Evolutionary conservation across 257 asterid species (phyloP).

Genomic region (Lycium barbarum): DNA sequence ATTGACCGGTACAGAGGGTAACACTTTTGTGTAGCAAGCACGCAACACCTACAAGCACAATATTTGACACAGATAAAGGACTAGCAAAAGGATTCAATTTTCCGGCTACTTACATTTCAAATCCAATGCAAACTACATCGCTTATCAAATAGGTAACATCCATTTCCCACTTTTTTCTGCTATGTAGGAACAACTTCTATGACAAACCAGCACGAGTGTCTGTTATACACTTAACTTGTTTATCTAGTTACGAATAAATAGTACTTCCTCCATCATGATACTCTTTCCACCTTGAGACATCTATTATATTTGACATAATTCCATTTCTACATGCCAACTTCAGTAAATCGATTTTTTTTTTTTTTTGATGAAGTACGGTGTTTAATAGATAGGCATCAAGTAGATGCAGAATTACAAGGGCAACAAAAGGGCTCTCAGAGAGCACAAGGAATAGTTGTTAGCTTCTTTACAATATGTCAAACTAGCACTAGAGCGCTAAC

Average conservation of each 20-base stretch:
- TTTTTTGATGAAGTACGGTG: too few relatives aligned
- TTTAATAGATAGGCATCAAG: too few relatives aligned
- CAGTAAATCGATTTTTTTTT: too few relatives aligned
- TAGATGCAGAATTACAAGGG: too few relatives aligned
- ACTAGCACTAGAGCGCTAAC: too few relatives aligned
- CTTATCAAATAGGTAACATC: slow-evolving; percentile 6
- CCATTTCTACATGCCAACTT: too few relatives aligned
- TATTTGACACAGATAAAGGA: neutral
- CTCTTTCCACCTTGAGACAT: neutral
- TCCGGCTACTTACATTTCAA: neutral
- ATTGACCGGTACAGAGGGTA: slow-evolving; percentile 84
- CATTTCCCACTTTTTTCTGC: neutral
- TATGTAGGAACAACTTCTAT: neutral
- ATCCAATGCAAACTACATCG: neutral
- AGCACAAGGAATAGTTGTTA: too few relatives aligned
- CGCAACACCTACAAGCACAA: slow-evolving; percentile 68
- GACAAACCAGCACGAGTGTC: neutral
- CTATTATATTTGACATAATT: neutral
- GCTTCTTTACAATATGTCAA: too few relatives aligned
- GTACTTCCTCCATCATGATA: neutral
- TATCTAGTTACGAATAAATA: neutral
- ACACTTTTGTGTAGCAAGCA: slow-evolving; percentile 87
- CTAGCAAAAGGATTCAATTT: neutral
- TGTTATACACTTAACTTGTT: neutral
- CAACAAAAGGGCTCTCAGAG: too few relatives aligned